These are phyloP conservation scores for Pseudoturritis turrita DNA, from an alignment of 345 rosid genomes.

Conservation along the genomic window DNA sequence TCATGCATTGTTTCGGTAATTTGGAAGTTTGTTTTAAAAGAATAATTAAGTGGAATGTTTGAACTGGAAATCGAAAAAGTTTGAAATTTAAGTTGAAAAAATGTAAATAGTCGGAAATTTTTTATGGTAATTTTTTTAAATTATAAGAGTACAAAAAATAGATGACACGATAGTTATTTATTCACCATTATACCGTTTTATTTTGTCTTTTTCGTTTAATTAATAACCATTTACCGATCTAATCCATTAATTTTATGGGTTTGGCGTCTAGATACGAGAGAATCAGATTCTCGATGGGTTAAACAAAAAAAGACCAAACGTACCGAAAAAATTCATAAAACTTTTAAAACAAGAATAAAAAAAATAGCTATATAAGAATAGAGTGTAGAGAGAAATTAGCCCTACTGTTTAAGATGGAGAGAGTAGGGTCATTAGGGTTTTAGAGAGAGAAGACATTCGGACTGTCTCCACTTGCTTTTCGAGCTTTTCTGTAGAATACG, in stretches of 20 bases:
- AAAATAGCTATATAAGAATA: neutral
- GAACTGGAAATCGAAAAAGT: no score
- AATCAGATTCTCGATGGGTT: conserved; percentile 16
- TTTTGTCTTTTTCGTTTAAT: no score
- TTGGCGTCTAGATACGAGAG: neutral
- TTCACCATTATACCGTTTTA: no score
- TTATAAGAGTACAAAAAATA: no score
- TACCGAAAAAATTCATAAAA: neutral
- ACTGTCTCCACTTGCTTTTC: conserved; percentile 42
- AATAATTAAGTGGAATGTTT: no score
- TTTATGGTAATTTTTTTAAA: no score
- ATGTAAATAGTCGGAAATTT: no score
- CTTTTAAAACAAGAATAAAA: neutral
- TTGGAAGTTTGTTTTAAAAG: no score
- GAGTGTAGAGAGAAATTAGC: conserved; percentile 19
- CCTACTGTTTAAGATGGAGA: conserved; percentile 29
- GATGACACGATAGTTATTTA: no score
- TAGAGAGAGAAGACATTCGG: conserved; percentile 36
- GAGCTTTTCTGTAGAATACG: conserved; percentile 1
- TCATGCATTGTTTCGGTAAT: no score
- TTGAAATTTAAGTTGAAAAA: no score
- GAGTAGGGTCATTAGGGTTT: conserved; percentile 36
- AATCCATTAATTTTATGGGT: neutral
- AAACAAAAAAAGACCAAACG: neutral
- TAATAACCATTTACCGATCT: no score